Percentiles rank a stretch among this genome's conserved stretches.
These are phyloP conservation scores for Pythium coloratum DNA, from an alignment of 352 stramenopile genomes.

Conservation along the genomic window DNA sequence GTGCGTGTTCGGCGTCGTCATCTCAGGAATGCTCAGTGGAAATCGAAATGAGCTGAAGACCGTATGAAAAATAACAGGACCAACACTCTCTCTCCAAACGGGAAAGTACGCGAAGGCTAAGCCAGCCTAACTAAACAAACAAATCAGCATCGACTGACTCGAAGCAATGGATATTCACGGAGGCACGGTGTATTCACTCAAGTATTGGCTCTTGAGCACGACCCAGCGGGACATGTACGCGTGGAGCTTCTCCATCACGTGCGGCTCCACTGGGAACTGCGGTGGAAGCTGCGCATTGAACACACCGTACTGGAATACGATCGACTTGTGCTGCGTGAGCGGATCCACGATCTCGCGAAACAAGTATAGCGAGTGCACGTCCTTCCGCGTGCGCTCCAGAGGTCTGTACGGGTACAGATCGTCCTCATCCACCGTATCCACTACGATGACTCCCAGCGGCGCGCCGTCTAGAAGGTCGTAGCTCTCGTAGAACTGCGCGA, in stretches of 20 bases:
- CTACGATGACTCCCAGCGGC: constrained; percentile 33
- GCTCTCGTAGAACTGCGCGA: constrained; percentile 37
- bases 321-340: not conserved
- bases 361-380: constrained; percentile 8
- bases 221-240: constrained; percentile 23
- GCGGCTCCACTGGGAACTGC: constrained; percentile 8
- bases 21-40: no score
- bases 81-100: no score
- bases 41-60: no score
- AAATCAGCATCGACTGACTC: no score
- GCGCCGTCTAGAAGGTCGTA: constrained; percentile 15
- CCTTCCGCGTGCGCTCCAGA: constrained; percentile 25
- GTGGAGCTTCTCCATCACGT: constrained; percentile 21
- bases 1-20: no score
- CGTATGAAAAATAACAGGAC: no score
- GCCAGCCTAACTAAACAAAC: no score
- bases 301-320: constrained; percentile 15
- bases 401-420: constrained; percentile 48
- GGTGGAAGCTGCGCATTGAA: constrained; percentile 26
- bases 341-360: constrained; percentile 4
- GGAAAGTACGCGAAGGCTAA: no score
- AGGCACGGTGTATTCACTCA: no score
- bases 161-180: no score
- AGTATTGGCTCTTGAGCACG: no score
- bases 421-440: constrained; percentile 47